Conservation (phyloP, 2,329 filamentous ascomycete species). For the Trichoderma polysporum region DNA sequence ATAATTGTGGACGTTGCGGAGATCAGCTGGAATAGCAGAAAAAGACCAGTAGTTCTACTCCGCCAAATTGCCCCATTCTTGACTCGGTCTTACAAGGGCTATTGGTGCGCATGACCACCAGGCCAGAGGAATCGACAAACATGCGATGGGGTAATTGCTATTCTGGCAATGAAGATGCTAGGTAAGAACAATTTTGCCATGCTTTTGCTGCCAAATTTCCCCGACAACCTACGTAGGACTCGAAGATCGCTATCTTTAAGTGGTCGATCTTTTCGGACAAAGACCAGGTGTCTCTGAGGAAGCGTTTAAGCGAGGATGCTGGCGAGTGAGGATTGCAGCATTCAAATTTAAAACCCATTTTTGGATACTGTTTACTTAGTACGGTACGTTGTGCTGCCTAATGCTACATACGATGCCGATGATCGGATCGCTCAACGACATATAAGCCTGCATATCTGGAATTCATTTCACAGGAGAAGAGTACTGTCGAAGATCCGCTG, state of each 20-base stretch:
- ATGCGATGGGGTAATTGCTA: background rate
- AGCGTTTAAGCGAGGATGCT: slow-evolving; percentile 9
- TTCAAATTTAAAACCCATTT: background rate
- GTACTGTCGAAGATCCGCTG: background rate
- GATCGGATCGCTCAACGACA: background rate
- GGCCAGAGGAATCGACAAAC: background rate
- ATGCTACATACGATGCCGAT: slow-evolving; percentile 5
- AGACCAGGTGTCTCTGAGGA: background rate
- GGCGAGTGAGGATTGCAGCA: background rate
- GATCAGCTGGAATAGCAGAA: background rate
- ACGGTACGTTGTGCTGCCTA: background rate
- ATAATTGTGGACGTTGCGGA: background rate
- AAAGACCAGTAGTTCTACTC: background rate
- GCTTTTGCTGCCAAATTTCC: background rate
- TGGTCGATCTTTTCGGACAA: background rate
- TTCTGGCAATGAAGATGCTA: background rate
- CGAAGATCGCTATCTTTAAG: background rate
- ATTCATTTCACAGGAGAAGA: background rate
- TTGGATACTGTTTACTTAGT: background rate
- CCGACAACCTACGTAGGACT: background rate
- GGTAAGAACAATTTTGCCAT: background rate
- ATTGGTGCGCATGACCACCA: slow-evolving; percentile 5
- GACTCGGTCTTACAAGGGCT: background rate
- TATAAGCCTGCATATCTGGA: background rate
- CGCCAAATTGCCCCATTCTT: background rate